Evolutionary conservation across 768 basidiomycete species (phyloP).

Genomic region (Mycena galopus): DNA sequence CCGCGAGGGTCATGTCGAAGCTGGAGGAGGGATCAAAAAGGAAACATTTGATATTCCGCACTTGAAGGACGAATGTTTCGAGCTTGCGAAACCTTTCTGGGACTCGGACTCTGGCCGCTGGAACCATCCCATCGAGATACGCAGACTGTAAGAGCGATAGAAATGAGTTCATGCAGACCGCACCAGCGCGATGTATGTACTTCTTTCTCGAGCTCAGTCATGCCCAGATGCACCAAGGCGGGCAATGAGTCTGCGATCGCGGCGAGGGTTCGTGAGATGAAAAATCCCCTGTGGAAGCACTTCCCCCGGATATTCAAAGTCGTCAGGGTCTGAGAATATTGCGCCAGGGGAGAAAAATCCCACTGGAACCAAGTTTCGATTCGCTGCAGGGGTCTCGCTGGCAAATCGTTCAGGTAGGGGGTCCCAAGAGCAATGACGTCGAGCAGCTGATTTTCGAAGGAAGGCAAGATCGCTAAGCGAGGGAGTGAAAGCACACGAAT

Average conservation of each 20-base stretch:
- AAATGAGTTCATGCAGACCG: not conserved
- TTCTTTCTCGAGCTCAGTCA: not conserved
- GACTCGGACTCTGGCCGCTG: not conserved
- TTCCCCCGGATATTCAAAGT: conserved; percentile 3
- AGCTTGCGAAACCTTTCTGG: not conserved
- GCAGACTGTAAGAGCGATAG: not conserved
- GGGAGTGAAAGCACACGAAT: conserved; percentile 5
- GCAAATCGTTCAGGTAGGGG: not conserved
- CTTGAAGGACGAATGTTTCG: conserved; percentile 1
- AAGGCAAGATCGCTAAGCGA: not conserved
- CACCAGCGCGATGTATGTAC: not conserved
- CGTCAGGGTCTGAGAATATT: conserved; percentile 8
- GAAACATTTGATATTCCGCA: not conserved
- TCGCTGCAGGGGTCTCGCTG: not conserved
- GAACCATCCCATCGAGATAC: not conserved
- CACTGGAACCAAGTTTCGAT: not conserved
- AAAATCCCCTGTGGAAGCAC: not conserved
- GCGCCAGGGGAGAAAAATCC: not conserved
- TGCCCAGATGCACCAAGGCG: conserved; percentile 5
- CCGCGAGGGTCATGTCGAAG: not conserved
- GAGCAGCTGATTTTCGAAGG: not conserved
- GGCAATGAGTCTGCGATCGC: not conserved
- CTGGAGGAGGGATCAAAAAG: not conserved
- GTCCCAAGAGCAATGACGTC: conserved; percentile 8
- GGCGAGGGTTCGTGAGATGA: not conserved